Conservation (phyloP, 768 basidiomycete species). For the Agrocybe pediades region DNA sequence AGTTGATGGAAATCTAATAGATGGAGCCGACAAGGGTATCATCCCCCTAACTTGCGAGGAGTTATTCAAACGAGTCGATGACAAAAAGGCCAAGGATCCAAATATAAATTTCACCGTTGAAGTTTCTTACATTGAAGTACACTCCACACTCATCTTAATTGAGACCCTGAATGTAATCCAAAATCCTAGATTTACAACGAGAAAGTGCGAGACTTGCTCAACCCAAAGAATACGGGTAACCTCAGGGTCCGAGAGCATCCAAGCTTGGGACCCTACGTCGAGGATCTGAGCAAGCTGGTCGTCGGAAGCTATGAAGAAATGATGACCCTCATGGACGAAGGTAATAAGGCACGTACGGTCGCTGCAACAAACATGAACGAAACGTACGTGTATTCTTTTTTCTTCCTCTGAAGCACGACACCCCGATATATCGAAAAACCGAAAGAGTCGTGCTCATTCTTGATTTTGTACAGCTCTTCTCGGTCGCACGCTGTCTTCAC, state of each 20-base stretch:
- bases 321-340: slow-evolving; percentile 99
- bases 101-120: slow-evolving; percentile 88
- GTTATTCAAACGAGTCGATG: slow-evolving; percentile 81
- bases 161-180: slow-evolving; percentile 3
- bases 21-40: slow-evolving; percentile 95
- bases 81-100: slow-evolving; percentile 62
- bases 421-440: slow-evolving; percentile 1
- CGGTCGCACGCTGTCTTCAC: slow-evolving; percentile 99
- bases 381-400: slow-evolving; percentile 61
- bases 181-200: slow-evolving; percentile 87
- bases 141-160: not conserved
- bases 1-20: slow-evolving; percentile 36
- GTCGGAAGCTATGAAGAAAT: slow-evolving; percentile 94
- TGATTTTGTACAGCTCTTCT: slow-evolving; percentile 62
- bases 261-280: slow-evolving; percentile 95
- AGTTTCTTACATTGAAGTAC: slow-evolving; percentile 96
- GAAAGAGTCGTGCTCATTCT: slow-evolving; percentile 6
- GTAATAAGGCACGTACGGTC: slow-evolving; percentile 97
- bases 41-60: slow-evolving; percentile 95
- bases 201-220: slow-evolving; percentile 96
- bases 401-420: slow-evolving; percentile 8
- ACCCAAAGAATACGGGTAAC: slow-evolving; percentile 96
- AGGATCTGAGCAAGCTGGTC: slow-evolving; percentile 91
- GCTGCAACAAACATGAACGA: slow-evolving; percentile 99
- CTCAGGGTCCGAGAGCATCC: slow-evolving; percentile 98